Evolutionary conservation across 2,329 filamentous ascomycete genomes (phyloP), one percentile per base, ranked within the genome.

Genomic region (Colletotrichum sp.): DNA sequence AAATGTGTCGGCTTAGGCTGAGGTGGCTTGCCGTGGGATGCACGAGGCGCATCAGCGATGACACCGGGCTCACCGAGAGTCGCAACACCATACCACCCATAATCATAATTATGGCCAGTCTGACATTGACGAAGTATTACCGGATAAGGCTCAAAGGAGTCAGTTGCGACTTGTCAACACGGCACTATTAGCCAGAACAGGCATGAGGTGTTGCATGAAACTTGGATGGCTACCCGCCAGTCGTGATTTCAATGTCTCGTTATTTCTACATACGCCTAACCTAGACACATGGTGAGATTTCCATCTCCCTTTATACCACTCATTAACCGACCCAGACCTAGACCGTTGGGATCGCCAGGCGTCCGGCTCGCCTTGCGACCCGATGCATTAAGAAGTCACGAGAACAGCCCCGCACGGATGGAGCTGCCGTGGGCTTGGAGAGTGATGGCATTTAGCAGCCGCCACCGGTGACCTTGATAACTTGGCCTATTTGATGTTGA

Each of bases 391-490:
- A 73, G 5, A n/a, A 34, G 26, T 69, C 63, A 60, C 21, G 57
- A 64, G 28, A 34, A 15, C 71, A 76, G 10, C 71, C 28, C 74
- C 71, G 71, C 65, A 18, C 71, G 69, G 57, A 76, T 16, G 26
- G 34, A 36, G 32, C 57, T 69, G 73, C 44, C 30, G 39, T 32
- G 71, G 15, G 10, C 18, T 63, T 52, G 55, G 18, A 6, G 8
- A 5, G 15, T 18, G 34, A 8, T 10, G 9, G 44, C 67, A 28
- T n/a, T 78, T 72, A 79, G 49, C 70, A 78, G 66, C 78, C 77
- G 57, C 84, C 84, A 73, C 84, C 84, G 18, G 83, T 84, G 77
- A 85, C 79, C 81, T 85, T 86, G 81, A 86, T 84, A 65, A 86
- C 80, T 73, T 86, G 84, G 78, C 84, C 84, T 85, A 63, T 62